Evolutionary conservation across 2,329 filamentous ascomycete species (phyloP).

Genomic region (Shiraia bambusicola): DNA sequence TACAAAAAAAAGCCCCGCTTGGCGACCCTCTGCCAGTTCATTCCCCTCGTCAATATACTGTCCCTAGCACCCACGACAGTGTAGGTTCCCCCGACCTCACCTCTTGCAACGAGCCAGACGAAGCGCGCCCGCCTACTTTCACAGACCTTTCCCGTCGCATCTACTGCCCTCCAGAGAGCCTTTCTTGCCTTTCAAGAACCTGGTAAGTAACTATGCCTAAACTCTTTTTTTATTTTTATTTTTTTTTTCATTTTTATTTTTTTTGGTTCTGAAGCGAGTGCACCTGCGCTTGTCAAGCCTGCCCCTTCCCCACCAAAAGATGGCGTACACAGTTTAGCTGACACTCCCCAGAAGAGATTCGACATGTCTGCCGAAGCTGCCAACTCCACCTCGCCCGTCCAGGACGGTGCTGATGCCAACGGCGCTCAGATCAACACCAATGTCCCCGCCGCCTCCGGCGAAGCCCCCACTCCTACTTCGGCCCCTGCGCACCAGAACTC

Average conservation of each 20-base stretch:
- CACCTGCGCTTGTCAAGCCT: conserved; percentile 29
- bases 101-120: conserved; percentile 21
- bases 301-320: conserved; percentile 30
- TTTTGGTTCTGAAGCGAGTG: conserved; percentile 38
- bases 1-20: conserved; percentile 37
- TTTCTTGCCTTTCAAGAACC: conserved; percentile 22
- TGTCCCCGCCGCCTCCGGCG: conserved; percentile 63
- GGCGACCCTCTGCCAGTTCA: conserved; percentile 33
- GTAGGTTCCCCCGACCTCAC: conserved; percentile 22
- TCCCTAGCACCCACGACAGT: conserved; percentile 33
- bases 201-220: conserved; percentile 33
- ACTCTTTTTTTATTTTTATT: conserved; percentile 26
- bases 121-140: conserved; percentile 25
- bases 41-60: conserved; percentile 27
- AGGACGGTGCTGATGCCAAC: conserved; percentile 72
- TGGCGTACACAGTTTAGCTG: conserved; percentile 25
- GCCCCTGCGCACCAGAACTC: conserved; percentile 84
- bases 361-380: conserved; percentile 48
- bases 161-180: conserved; percentile 20
- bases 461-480: conserved; percentile 71
- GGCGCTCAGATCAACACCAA: conserved; percentile 70
- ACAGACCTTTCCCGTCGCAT: conserved; percentile 17
- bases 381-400: conserved; percentile 54
- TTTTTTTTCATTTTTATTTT: too few species aligned
- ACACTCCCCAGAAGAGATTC: conserved; percentile 28